A percentile compares a stretch with the other conserved stretches of the same genome.
Conservation (phyloP, 495 filamentous ascomycete genomes). For the Cladorrhinum samala region DNA sequence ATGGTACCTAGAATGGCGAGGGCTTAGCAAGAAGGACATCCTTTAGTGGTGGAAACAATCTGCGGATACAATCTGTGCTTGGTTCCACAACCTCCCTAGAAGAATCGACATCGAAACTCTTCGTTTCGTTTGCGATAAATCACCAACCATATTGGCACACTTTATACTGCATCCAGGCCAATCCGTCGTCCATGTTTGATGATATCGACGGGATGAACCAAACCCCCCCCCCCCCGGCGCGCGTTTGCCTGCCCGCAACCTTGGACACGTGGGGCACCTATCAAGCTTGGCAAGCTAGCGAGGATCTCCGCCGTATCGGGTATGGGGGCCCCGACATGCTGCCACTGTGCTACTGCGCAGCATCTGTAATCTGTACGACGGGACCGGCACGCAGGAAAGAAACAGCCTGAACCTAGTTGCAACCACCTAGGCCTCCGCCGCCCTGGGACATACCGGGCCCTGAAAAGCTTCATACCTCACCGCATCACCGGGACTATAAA, state of each 20-base stretch:
- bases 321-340: background rate
- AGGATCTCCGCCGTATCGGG: constrained; percentile 1
- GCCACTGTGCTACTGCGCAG: background rate
- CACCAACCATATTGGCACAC: too few species aligned
- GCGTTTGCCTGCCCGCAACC: background rate
- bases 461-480: background rate
- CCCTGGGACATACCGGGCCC: background rate
- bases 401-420: constrained; percentile 16
- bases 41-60: too few species aligned
- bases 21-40: too few species aligned
- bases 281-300: background rate
- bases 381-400: background rate
- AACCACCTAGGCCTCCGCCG: background rate
- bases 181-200: too few species aligned
- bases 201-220: background rate
- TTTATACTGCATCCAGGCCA: too few species aligned
- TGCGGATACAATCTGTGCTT: too few species aligned
- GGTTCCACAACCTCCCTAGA: too few species aligned
- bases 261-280: constrained; percentile 2
- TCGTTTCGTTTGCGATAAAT: too few species aligned
- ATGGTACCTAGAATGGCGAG: too few species aligned
- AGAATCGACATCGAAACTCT: too few species aligned
- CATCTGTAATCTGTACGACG: background rate
- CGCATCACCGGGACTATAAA: background rate
- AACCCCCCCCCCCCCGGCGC: background rate